A percentile compares a stretch with the other conserved stretches of the same genome.
Conservation (phyloP, 2,329 filamentous ascomycete genomes). For the Boeremia lycopersici region DNA sequence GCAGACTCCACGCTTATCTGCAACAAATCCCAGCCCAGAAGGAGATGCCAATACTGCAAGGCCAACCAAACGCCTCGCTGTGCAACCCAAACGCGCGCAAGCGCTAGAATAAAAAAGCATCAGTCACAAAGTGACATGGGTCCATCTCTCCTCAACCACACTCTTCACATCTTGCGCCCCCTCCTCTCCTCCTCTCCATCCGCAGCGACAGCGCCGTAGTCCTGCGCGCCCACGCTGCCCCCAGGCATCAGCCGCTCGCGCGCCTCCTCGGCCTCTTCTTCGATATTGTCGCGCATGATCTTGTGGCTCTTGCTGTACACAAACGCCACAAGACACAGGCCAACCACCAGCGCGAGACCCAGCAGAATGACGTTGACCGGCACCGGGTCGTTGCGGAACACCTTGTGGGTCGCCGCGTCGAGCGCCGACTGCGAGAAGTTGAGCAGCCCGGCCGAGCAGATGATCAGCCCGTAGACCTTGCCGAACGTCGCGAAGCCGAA, state of each 20-base stretch:
- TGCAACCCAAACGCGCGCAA: neutral
- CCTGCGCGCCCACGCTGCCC: constrained; percentile 18
- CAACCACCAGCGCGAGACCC: constrained; percentile 65
- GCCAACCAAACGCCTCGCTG: constrained; percentile 18
- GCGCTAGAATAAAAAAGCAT: neutral
- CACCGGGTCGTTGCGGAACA: constrained; percentile 73
- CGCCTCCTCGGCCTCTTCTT: constrained; percentile 44
- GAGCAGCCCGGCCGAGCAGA: constrained; percentile 80
- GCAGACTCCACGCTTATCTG: neutral
- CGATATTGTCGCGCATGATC: constrained; percentile 47
- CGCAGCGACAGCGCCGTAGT: constrained; percentile 18
- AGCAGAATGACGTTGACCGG: constrained; percentile 78
- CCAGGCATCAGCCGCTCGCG: constrained; percentile 46
- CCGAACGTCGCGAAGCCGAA: constrained; percentile 92
- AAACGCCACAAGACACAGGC: constrained; percentile 68
- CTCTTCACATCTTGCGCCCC: constrained; percentile 22
- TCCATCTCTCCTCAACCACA: neutral
- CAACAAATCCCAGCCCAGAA: neutral
- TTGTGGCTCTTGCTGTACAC: constrained; percentile 61
- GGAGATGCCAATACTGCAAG: neutral
- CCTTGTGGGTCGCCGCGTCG: constrained; percentile 76
- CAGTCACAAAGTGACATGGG: neutral
- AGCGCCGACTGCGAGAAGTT: constrained; percentile 84
- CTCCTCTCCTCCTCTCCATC: constrained; percentile 23
- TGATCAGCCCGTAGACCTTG: constrained; percentile 90